These are phyloP conservation scores for Colletotrichum abscissum DNA, from an alignment of 2,329 filamentous ascomycete genomes.

Conservation along the genomic window DNA sequence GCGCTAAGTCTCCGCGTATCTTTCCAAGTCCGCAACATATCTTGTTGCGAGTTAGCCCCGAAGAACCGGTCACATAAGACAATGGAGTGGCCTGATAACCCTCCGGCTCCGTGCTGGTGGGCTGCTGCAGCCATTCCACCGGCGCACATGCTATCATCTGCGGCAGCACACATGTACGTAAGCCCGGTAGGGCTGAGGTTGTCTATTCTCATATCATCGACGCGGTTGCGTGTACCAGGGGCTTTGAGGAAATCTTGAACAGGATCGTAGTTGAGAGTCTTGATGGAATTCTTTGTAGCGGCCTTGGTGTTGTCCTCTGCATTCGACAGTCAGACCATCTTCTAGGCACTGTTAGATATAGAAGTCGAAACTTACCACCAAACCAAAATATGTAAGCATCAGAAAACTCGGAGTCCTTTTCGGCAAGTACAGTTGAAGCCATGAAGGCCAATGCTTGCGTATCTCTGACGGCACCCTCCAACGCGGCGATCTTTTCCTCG, in stretches of 20 bases:
- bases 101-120: neutral
- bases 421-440: neutral
- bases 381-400: slow-evolving; percentile 7
- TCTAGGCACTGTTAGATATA: neutral
- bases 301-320: slow-evolving; percentile 1
- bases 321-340: neutral
- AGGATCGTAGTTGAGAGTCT: slow-evolving; percentile 1
- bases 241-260: neutral
- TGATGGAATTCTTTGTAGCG: neutral
- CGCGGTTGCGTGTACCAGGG: neutral
- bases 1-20: neutral
- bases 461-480: neutral
- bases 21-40: neutral
- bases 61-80: neutral
- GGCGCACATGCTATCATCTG: neutral
- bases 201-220: neutral
- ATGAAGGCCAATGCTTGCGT: neutral
- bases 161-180: slow-evolving; percentile 13
- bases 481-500: neutral
- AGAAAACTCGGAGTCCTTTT: neutral
- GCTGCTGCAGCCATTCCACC: neutral
- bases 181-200: slow-evolving; percentile 16
- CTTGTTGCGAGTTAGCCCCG: neutral
- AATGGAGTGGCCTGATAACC: neutral
- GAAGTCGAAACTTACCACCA: neutral